Conservation (phyloP, 116 monocot species). For the Iris pallida region DNA sequence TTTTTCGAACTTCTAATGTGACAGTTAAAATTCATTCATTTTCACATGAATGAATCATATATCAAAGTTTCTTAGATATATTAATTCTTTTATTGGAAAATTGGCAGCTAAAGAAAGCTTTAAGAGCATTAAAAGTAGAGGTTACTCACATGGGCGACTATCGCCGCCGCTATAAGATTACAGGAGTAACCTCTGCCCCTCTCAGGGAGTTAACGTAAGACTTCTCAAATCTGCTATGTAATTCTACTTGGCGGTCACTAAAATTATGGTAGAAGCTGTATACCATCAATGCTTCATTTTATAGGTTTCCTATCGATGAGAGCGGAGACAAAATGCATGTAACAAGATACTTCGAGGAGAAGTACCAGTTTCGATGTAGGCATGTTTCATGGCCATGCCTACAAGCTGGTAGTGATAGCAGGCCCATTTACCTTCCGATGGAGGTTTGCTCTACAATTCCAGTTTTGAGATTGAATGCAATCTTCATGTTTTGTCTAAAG, state of each 20-base stretch:
- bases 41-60: too few species aligned
- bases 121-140: constrained; percentile 50
- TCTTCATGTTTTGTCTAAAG: too few species aligned
- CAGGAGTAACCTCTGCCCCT: constrained; percentile 30
- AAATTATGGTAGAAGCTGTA: background rate
- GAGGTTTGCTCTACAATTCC: too few species aligned
- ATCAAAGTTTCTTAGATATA: background rate
- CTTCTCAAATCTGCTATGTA: background rate
- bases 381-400: too few species aligned
- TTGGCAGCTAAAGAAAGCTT: constrained; percentile 52
- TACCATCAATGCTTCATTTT: background rate
- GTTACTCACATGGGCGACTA: constrained; percentile 24
- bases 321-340: too few species aligned
- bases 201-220: constrained; percentile 39
- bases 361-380: too few species aligned
- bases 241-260: background rate
- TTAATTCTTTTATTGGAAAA: background rate
- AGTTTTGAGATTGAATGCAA: constrained; percentile 5
- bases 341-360: too few species aligned
- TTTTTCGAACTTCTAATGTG: too few species aligned
- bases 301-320: constrained; percentile 36
- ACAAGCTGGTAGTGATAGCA: too few species aligned
- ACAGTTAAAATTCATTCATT: too few species aligned
- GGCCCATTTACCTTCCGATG: too few species aligned
- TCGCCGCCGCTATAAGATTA: constrained; percentile 31